Base-by-base conservation (phyloP, 352 stramenopile genomes). In the Globisporangium cylindrosporum region DNA sequence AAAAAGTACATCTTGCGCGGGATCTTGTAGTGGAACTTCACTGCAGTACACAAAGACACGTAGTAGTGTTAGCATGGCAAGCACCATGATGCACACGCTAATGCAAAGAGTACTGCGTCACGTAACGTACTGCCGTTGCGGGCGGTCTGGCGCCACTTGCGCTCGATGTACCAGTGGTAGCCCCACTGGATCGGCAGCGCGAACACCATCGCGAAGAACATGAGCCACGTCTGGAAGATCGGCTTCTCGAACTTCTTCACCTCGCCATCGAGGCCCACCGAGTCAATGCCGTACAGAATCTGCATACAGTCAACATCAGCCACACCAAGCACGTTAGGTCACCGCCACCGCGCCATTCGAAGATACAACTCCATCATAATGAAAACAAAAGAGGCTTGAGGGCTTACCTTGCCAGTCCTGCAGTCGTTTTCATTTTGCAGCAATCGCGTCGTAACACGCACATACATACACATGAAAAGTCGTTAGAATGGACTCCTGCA, bases 201-300 rank as follows among this genome's bases (percentile, higher is more conserved):
- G 69, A 97, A 98, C 27, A 94, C 70, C 96, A 99, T 98, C 46
- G 94, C 94, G 8, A 98, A 76, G 77, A 98, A 99, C 95, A 98
- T 99, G 69, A 97, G 90, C 82, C 96, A 98, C 18, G 96, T 98
- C 79, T 98, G 93, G 80, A 98, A 98, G 56, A 98, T 89, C 53
- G 95, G 94, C 70, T 98, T 98, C 55, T 95, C 81, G 73, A 99
- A 99, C 53, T 90, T 86, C 77, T 98, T 96, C 15, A 93, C 71
- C 59, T 95, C 76, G 20, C 92, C 94, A 27, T 92, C 81, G 10
- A 97, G 82, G 4, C 93, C 95, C 29, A 96, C 80, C 12, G 88
- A 91, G 62, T 96, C 84, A 32, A 98, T 84, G 32, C 84, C 84
- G 69, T 98, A 98, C 79, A 99, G 81, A n/a, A 97, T 93, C 83